Evolutionary conservation across 345 rosid genomes (phyloP).

Genomic region (Eucalyptus tenuipes): DNA sequence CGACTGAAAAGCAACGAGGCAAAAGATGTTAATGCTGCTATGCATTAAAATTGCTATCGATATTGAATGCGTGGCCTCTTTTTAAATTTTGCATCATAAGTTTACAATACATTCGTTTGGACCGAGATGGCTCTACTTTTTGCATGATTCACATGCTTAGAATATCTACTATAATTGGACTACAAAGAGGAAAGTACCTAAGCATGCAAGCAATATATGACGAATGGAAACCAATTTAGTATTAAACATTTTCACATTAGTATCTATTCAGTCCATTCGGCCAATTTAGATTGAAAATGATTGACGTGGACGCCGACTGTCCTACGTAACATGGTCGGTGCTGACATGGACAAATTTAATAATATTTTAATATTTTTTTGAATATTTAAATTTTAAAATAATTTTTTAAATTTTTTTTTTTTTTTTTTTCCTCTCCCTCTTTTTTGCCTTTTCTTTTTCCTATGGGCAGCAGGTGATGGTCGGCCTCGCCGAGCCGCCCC

Average conservation of each 20-base stretch:
- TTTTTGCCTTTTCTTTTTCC: too few species aligned
- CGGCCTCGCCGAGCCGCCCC: rapidly evolving
- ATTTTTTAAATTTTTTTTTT: rapidly evolving
- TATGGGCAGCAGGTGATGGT: rapidly evolving
- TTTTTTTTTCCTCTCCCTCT: too few species aligned
- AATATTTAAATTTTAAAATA: too few species aligned
- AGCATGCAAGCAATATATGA: not conserved
- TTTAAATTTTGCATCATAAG: not conserved
- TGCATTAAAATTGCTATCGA: not conserved
- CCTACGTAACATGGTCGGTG: too few species aligned
- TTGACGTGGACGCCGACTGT: rapidly evolving
- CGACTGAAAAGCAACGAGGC: not conserved
- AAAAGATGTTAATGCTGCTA: not conserved
- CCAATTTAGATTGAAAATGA: too few species aligned
- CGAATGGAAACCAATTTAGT: too few species aligned
- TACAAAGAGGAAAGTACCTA: not conserved
- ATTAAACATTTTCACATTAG: too few species aligned
- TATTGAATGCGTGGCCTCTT: not conserved
- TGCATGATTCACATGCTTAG: not conserved
- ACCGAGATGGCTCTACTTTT: not conserved
- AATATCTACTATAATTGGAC: not conserved
- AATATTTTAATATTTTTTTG: too few species aligned
- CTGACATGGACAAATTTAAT: too few species aligned
- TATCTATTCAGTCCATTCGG: rapidly evolving
- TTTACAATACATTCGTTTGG: not conserved